Conservation (phyloP, 108 stramenopile species). For the Discostella stelligeroides region DNA sequence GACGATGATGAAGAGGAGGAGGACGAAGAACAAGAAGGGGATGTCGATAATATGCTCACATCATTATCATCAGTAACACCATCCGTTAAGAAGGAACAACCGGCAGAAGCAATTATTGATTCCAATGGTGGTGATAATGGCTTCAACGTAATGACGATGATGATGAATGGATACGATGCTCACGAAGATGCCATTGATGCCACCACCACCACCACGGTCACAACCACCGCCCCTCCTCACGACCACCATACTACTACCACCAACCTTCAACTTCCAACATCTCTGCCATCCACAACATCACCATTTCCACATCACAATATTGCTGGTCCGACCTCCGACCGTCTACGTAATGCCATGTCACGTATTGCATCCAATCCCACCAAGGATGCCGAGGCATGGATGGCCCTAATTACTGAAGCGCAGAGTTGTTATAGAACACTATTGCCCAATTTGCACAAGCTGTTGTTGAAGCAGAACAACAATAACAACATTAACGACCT, state of each 20-base stretch:
- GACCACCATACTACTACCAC: conserved; percentile 18
- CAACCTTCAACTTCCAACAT: conserved; percentile 42
- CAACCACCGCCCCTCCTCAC: conserved; percentile 38
- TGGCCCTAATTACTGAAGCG: conserved; percentile 78
- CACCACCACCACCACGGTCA: neutral
- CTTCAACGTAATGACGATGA: neutral
- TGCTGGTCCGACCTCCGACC: conserved; percentile 71
- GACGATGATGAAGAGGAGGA: conserved; percentile 47
- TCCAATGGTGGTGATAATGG: conserved; percentile 14
- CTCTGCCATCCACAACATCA: conserved; percentile 39
- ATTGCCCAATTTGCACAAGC: conserved; percentile 31
- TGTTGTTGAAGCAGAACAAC: conserved; percentile 4
- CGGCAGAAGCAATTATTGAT: neutral
- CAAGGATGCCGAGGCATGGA: conserved; percentile 85
- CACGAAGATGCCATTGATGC: conserved; percentile 1
- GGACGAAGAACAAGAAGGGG: too few species aligned
- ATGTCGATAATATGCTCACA: conserved; percentile 15
- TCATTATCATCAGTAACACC: neutral
- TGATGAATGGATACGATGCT: neutral
- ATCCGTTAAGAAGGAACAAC: conserved; percentile 1
- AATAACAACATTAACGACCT: neutral
- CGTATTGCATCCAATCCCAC: conserved; percentile 65
- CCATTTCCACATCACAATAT: conserved; percentile 85
- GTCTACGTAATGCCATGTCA: conserved; percentile 80
- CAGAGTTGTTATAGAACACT: conserved; percentile 58